phyloP scores from a whole-genome alignment of 2,329 filamentous ascomycete genomes.

The Penicillium vulpinum region DNA sequence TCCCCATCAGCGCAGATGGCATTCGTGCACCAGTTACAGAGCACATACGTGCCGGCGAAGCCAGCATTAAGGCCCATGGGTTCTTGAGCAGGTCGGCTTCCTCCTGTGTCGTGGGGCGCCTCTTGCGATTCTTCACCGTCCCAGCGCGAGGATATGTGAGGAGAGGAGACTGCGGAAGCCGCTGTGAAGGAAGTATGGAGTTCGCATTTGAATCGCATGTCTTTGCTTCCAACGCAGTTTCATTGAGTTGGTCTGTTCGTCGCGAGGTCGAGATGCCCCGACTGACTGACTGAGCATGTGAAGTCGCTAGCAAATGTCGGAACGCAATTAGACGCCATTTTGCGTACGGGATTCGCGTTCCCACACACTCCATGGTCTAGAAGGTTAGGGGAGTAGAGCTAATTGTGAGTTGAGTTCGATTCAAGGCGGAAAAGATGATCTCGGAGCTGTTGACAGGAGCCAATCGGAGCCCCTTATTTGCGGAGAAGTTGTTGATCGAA shows the following conservation, averaged over 20 bases:
- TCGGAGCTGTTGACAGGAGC: slow-evolving; percentile 3
- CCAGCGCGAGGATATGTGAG: slow-evolving; percentile 24
- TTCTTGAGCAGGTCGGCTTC: slow-evolving; percentile 36
- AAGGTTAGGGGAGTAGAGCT: neutral
- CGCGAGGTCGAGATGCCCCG: slow-evolving; percentile 18
- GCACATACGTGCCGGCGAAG: slow-evolving; percentile 40
- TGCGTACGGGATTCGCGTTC: slow-evolving; percentile 29
- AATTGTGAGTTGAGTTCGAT: neutral
- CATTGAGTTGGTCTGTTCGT: neutral
- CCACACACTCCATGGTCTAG: slow-evolving; percentile 29
- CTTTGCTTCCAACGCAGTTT: neutral
- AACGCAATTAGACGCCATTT: slow-evolving; percentile 36
- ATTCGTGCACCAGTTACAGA: slow-evolving; percentile 33
- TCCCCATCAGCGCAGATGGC: slow-evolving; percentile 35
- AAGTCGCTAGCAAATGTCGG: slow-evolving; percentile 18
- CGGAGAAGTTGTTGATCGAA: slow-evolving; percentile 8
- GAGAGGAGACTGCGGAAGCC: slow-evolving; percentile 40
- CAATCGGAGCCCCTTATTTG: slow-evolving; percentile 22
- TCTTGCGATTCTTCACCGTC: slow-evolving; percentile 27
- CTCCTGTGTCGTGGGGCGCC: slow-evolving; percentile 25
- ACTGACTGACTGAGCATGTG: neutral
- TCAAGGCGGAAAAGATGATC: slow-evolving; percentile 10
- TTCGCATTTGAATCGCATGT: neutral
- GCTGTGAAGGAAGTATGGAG: slow-evolving; percentile 28
- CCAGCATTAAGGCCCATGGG: slow-evolving; percentile 44